Percentiles rank a stretch among this genome's conserved stretches.
Evolutionary conservation across 768 basidiomycete genomes (phyloP).

Genomic region (Lactarius trivialis): DNA sequence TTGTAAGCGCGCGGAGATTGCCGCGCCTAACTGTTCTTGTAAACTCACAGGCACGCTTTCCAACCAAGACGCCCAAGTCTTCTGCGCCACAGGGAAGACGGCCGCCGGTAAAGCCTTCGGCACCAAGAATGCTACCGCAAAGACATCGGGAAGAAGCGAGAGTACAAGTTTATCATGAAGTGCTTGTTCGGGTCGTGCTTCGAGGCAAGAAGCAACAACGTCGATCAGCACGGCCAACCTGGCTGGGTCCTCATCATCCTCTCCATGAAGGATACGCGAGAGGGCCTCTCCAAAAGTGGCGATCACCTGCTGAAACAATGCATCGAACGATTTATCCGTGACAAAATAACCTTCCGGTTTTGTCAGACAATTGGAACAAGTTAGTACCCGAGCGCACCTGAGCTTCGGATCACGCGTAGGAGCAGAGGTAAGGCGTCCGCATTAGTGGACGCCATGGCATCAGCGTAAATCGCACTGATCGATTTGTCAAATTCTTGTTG

Average conservation of each 20-base stretch:
- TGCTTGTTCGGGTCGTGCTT: background rate
- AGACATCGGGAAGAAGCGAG: conserved; percentile 39
- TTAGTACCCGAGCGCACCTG: conserved; percentile 31
- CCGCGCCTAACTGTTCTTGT: conserved; percentile 27
- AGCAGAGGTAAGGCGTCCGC: conserved; percentile 32
- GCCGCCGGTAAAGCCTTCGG: conserved; percentile 30
- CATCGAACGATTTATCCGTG: conserved; percentile 29
- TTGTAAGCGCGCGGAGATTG: conserved; percentile 39
- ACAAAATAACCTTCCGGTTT: conserved; percentile 28
- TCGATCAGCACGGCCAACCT: conserved; percentile 9
- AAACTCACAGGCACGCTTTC: conserved; percentile 24
- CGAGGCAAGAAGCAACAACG: conserved; percentile 14
- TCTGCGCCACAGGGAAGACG: conserved; percentile 22
- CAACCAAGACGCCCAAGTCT: conserved; percentile 31
- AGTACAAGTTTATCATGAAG: background rate
- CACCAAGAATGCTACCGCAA: conserved; percentile 43
- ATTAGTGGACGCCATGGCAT: conserved; percentile 30
- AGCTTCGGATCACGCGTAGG: conserved; percentile 34
- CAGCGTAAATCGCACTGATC: conserved; percentile 35
- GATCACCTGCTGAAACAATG: conserved; percentile 25
- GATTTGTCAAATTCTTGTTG: conserved; percentile 41
- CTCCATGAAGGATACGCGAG: conserved; percentile 10
- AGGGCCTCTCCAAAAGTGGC: conserved; percentile 19
- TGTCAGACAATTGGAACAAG: conserved; percentile 9
- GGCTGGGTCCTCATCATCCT: background rate